A percentile compares a stretch with the other conserved stretches of the same genome.
phyloP scores from a whole-genome alignment of 345 rosid species.

The Psidium guajava region DNA sequence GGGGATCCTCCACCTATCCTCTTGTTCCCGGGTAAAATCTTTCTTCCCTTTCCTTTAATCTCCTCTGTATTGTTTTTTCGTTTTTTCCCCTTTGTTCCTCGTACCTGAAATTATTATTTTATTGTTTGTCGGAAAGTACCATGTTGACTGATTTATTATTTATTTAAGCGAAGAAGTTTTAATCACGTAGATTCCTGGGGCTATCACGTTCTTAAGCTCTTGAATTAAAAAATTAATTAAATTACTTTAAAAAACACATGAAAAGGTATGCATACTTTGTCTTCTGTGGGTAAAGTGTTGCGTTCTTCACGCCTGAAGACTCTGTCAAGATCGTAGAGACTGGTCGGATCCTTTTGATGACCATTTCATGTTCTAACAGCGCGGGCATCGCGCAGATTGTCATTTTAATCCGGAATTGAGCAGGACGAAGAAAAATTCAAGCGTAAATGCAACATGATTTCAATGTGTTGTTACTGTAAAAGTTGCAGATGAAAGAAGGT shows the following conservation, averaged over 20 bases:
- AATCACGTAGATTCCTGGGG: background rate
- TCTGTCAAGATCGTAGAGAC: background rate
- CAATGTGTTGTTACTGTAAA: no score
- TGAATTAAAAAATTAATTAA: background rate
- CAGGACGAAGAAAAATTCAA: no score
- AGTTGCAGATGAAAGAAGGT: no score
- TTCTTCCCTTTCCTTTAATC: background rate
- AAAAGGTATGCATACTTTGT: background rate
- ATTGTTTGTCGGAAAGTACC: background rate
- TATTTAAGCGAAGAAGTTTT: background rate
- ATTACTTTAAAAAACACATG: background rate
- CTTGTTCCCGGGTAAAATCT: slow-evolving; percentile 54
- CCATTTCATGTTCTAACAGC: background rate
- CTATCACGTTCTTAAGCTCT: background rate
- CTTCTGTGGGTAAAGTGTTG: background rate
- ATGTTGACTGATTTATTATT: background rate
- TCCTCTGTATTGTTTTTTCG: background rate
- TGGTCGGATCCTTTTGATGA: background rate
- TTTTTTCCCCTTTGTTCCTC: background rate
- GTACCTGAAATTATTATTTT: background rate
- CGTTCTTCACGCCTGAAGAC: background rate
- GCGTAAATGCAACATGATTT: no score
- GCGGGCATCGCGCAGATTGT: background rate
- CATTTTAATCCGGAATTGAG: no score
- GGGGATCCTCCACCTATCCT: slow-evolving; percentile 43